phyloP scores from a whole-genome alignment of 352 stramenopile genomes.

The Phytophthora europaea region DNA sequence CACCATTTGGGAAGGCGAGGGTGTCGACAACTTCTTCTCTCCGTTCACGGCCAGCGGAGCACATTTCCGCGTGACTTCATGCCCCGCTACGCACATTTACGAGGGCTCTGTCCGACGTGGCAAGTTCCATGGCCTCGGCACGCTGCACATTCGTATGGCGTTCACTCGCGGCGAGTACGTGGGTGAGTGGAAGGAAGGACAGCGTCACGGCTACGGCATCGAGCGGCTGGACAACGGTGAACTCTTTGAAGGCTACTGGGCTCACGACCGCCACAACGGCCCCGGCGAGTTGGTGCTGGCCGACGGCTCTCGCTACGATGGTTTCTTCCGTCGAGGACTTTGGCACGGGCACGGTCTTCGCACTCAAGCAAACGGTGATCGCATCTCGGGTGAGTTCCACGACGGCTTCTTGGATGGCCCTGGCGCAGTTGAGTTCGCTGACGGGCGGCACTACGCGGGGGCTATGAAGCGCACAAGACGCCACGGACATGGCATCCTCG shows the following conservation, averaged over 20 bases:
- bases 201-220: slow-evolving; percentile 84
- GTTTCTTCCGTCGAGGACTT: slow-evolving; percentile 67
- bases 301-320: slow-evolving; percentile 75
- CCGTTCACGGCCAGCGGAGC: slow-evolving; percentile 71
- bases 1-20: slow-evolving; percentile 77
- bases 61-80: slow-evolving; percentile 64
- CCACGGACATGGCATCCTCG: slow-evolving; percentile 85
- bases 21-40: slow-evolving; percentile 88
- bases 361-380: slow-evolving; percentile 67
- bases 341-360: slow-evolving; percentile 81
- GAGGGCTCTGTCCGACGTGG: slow-evolving; percentile 61
- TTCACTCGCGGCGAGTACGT: slow-evolving; percentile 81
- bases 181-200: slow-evolving; percentile 85
- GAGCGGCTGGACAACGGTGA: slow-evolving; percentile 81
- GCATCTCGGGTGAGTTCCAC: slow-evolving; percentile 64
- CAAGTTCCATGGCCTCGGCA: slow-evolving; percentile 81
- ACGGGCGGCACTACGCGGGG: slow-evolving; percentile 78
- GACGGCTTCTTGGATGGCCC: slow-evolving; percentile 68
- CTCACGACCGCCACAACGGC: slow-evolving; percentile 70
- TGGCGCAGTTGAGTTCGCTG: slow-evolving; percentile 72
- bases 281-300: slow-evolving; percentile 76
- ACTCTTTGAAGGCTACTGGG: slow-evolving; percentile 86
- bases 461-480: slow-evolving; percentile 65
- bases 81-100: slow-evolving; percentile 59
- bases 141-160: slow-evolving; percentile 63